These are phyloP conservation scores for Ananas comosus DNA, from an alignment of 176 grass and related monocot genomes.

Conservation along the genomic window DNA sequence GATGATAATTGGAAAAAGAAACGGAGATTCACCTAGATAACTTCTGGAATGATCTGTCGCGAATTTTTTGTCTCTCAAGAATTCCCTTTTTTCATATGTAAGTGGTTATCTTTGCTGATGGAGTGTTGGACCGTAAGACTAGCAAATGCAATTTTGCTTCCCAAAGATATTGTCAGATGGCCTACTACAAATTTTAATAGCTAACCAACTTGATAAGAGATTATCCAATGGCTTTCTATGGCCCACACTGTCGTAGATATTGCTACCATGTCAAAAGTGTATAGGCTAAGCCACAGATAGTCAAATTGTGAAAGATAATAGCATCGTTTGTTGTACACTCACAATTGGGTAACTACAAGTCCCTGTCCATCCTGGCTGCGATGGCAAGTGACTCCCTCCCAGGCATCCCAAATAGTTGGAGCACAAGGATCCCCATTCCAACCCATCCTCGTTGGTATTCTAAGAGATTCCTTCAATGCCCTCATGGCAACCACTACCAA, in stretches of 20 bases:
- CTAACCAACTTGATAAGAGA: not conserved
- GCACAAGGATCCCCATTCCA: slow-evolving; percentile 97
- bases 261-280: not conserved
- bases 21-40: no score
- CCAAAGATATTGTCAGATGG: no score
- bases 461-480: slow-evolving; percentile 74
- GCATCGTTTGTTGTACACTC: slow-evolving; percentile 11
- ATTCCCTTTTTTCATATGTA: no score
- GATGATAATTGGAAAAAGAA: no score
- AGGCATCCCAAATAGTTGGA: slow-evolving; percentile 79
- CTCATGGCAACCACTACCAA: slow-evolving; percentile 73
- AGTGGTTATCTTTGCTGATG: no score
- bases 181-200: no score
- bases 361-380: slow-evolving; percentile 32
- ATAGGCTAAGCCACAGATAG: not conserved
- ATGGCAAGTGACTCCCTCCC: slow-evolving; percentile 96
- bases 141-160: no score
- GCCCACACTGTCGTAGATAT: not conserved
- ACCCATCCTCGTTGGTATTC: slow-evolving; percentile 87
- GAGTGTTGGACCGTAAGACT: no score
- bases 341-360: slow-evolving; percentile 91
- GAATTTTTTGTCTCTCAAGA: no score
- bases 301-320: not conserved
- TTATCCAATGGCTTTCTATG: not conserved
- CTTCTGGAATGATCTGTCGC: no score